Evolutionary conservation across 768 basidiomycete species (phyloP), one percentile per base, ranked within the genome.

Genomic region (Russula compacta): DNA sequence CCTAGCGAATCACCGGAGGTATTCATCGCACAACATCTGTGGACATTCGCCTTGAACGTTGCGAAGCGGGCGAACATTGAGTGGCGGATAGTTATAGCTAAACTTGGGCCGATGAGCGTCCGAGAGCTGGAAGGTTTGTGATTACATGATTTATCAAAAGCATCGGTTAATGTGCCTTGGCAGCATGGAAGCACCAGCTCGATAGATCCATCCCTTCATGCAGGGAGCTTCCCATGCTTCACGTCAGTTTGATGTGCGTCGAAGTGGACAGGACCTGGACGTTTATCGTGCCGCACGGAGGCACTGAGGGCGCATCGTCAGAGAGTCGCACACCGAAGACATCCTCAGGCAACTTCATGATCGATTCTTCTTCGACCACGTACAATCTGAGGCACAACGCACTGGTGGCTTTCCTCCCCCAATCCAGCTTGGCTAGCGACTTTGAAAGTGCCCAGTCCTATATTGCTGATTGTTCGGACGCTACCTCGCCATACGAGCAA

Each of bases 1-100:
- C 80, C 81, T 46, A 77, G 79, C 10, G 74, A 76, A 14, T 68
- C 70, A 6, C 75, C 79, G 21, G 81, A 83, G 61, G 72, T 72
- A 14, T 81, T 81, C 61, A 71, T 82, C 4, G 78, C 85, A 3
- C 74, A 71, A 52, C 82, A 82, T 60, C 76, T 93, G 7, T 92
- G 90, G 89, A 77, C 78, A 14, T 89, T 93, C 71, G 80, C 79
- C 0, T 69, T 79, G 56, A 76, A 79, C 39, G 81, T 87, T 67
- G 82, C 84, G 11, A 78, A 77, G 67, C 81, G 76, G 63, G 85
- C 85, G 11, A 82, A 83, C 68, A 75, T 91, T 21, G 89, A 93
- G 69, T 94, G 92, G 92, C 79, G 86, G 54, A 73, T 93, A 11
- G 83, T 87, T 9, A 76, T 94, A 59, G 74, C 86, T 6, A 89